Evolutionary conservation across 148 eudicot species (phyloP).

Genomic region (Rhododendron williamsianum): DNA sequence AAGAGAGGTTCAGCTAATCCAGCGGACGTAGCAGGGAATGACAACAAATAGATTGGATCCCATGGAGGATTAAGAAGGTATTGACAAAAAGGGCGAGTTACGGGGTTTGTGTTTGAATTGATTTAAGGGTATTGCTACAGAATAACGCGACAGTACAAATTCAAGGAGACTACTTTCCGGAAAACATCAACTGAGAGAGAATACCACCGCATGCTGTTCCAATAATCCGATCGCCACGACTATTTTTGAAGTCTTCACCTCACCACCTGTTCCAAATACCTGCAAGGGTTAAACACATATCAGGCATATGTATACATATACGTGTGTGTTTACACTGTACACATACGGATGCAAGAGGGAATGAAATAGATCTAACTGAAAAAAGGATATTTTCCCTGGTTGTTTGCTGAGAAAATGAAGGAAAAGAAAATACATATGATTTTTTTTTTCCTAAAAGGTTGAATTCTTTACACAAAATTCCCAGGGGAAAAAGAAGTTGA

Average conservation of each 20-base stretch:
- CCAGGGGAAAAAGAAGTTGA: too few species aligned
- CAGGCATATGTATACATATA: not conserved
- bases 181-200: slow-evolving; percentile 66
- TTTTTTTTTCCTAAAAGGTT: too few species aligned
- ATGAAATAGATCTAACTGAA: not conserved
- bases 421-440: not conserved
- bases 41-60: slow-evolving; percentile 74
- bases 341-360: not conserved
- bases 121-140: slow-evolving; percentile 36
- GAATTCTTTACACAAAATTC: too few species aligned
- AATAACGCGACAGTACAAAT: slow-evolving; percentile 81
- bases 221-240: slow-evolving; percentile 24
- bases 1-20: slow-evolving; percentile 64
- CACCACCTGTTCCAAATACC: slow-evolving; percentile 19
- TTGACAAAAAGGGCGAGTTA: not conserved
- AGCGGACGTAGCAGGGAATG: slow-evolving; percentile 62
- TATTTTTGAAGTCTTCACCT: not conserved
- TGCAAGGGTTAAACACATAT: slow-evolving; percentile 16
- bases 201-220: slow-evolving; percentile 82
- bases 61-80: slow-evolving; percentile 34
- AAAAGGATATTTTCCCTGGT: not conserved
- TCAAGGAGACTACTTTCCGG: slow-evolving; percentile 64
- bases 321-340: not conserved
- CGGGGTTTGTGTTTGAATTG: not conserved
- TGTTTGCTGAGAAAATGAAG: not conserved